A percentile compares a stretch with the other conserved stretches of the same genome.
These are phyloP conservation scores for Monosporozyma yasuniensis DNA, from an alignment of 805 yeast species.

Conservation along the genomic window DNA sequence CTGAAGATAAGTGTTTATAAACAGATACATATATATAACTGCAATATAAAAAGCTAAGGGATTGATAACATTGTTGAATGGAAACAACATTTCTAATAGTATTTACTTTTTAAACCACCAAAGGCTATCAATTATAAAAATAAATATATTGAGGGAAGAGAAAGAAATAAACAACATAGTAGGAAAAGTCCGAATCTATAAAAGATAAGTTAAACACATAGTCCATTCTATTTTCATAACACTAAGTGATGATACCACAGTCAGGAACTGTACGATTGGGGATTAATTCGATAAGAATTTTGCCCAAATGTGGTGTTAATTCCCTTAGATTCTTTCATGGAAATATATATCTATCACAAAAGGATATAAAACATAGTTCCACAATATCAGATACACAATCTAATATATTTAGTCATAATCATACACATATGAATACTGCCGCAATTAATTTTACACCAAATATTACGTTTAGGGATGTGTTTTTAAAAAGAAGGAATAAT, in stretches of 20 bases:
- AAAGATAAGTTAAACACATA: no score
- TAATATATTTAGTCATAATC: neutral
- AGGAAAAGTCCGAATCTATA: no score
- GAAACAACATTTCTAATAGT: no score
- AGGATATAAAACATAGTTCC: neutral
- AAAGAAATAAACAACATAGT: neutral
- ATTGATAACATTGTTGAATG: no score
- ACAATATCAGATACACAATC: neutral
- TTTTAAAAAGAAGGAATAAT: neutral
- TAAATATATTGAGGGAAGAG: no score
- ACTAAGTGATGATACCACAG: neutral
- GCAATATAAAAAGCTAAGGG: no score
- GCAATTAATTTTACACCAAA: constrained; percentile 35
- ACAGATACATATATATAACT: no score
- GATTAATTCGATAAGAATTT: neutral
- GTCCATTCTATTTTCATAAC: no score
- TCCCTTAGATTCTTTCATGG: neutral
- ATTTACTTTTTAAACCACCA: no score
- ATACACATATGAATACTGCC: constrained; percentile 25
- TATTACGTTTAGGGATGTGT: constrained; percentile 5
- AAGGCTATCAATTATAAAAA: no score
- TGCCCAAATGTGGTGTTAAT: neutral
- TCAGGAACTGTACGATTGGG: neutral
- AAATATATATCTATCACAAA: neutral
- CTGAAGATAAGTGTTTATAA: neutral